Base-by-base conservation (phyloP, 2,329 filamentous ascomycete genomes). In the Nothophoma quercina region DNA sequence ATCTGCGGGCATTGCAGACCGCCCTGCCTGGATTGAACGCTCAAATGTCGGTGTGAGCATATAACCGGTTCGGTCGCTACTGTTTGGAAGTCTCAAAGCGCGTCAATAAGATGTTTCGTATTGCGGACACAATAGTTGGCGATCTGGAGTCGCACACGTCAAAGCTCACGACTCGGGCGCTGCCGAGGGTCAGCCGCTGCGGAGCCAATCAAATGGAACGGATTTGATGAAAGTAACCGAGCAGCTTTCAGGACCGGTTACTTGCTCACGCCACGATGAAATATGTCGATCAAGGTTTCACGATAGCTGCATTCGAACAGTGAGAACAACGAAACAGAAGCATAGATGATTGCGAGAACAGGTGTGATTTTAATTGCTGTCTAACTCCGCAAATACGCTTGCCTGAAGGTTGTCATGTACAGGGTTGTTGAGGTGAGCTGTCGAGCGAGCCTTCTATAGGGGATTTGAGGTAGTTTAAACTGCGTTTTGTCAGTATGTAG, bases 401-500 rank as follows among this genome's bases (percentile, higher is more conserved):
- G 38, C 10, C 26, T 8, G 28, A 34, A 21, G n/a, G 12, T 7
- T 13, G 33, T 39, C 38, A 39, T 13, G 7, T 19, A n/a, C 21
- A 21, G 15, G 13, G 9, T 48, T 15, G 30, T 38, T 38, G 8
- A 22, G 13, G 21, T 25, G n/a, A 34, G 33, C 16, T 22, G 26
- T 25, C 5, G 15, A 33, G 15, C n/a, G n/a, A n/a, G 2, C 23
- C 9, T 13, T 16, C n/a, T n/a, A n/a, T n/a, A n/a, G n/a, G n/a
- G n/a, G 7, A 2, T n/a, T n/a, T n/a, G 3, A 28, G 18, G 15
- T 10, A 18, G 15, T 39, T 65, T 64, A 71, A 25, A 71, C 68
- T 71, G 25, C 15, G n/a, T 5, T n/a, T 22, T 19, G 39, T 71
- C 62, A 71, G 68, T 57, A 58, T 22, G 19, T 7, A 8, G 25